phyloP scores from a whole-genome alignment of 257 asterid genomes.

The Linderniella brevidens region DNA sequence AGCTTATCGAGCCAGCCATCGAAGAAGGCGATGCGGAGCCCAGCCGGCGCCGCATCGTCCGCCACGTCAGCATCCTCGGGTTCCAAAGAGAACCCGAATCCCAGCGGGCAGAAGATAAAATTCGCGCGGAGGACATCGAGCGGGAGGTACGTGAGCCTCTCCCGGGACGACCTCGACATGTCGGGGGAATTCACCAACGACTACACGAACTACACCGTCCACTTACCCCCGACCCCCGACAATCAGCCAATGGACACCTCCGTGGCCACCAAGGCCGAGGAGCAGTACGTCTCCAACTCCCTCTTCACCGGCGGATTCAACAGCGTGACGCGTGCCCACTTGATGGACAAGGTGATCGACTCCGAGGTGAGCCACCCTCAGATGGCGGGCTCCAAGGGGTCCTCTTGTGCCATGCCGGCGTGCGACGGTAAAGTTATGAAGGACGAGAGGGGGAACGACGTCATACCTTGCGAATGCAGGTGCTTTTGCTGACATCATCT shows the following conservation, averaged over 20 bases:
- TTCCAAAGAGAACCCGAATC: conserved; percentile 14
- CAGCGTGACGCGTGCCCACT: conserved; percentile 80
- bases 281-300: conserved; percentile 74
- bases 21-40: conserved; percentile 24
- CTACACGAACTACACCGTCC: conserved; percentile 69
- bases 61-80: conserved; percentile 6
- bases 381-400: conserved; percentile 81
- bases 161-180: conserved; percentile 65
- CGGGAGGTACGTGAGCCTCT: conserved; percentile 62
- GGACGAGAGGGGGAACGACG: conserved; percentile 66
- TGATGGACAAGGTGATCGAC: conserved; percentile 89
- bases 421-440: conserved; percentile 80
- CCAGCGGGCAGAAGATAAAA: conserved; percentile 51
- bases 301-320: conserved; percentile 76
- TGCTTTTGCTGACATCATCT: neutral
- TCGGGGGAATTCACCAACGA: conserved; percentile 47
- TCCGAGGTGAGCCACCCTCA: conserved; percentile 71
- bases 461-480: conserved; percentile 83
- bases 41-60: too few species aligned
- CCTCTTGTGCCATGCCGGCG: conserved; percentile 58
- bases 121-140: conserved; percentile 74
- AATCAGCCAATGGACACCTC: conserved; percentile 67
- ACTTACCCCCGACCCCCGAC: conserved; percentile 81
- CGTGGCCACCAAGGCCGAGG: conserved; percentile 73
- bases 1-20: conserved; percentile 37